Percentiles rank a stretch among this genome's conserved stretches.
Conservation (phyloP, 1,284 basidiomycete genomes). For the Ustilago cynodontis region DNA sequence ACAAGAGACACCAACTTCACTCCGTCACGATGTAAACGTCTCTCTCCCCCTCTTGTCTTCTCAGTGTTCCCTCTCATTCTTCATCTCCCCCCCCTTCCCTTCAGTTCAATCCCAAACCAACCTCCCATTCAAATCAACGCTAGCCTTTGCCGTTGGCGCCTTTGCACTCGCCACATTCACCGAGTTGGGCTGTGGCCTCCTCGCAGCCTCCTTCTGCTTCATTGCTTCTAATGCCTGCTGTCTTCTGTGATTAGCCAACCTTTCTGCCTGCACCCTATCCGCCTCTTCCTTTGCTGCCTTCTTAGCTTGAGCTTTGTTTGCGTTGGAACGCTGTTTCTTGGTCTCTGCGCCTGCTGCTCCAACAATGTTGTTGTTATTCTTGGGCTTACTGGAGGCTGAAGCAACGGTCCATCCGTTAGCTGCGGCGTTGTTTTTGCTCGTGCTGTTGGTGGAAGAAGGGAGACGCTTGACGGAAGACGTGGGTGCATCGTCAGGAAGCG, state of each 20-base stretch:
- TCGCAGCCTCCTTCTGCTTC: slow-evolving; percentile 25
- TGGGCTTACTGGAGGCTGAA: slow-evolving; percentile 10
- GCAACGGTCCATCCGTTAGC: slow-evolving; percentile 26
- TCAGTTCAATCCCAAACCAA: slow-evolving; percentile 50
- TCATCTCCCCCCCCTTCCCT: neutral
- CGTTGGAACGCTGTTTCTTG: slow-evolving; percentile 64
- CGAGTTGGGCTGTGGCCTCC: slow-evolving; percentile 23
- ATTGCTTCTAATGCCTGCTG: slow-evolving; percentile 44
- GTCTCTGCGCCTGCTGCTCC: slow-evolving; percentile 22
- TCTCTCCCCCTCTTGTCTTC: neutral
- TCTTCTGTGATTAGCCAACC: slow-evolving; percentile 54
- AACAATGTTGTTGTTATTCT: neutral
- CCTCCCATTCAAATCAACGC: slow-evolving; percentile 46
- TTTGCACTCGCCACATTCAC: slow-evolving; percentile 16
- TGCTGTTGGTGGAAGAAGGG: slow-evolving; percentile 11
- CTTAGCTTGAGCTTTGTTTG: slow-evolving; percentile 54
- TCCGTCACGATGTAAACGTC: neutral
- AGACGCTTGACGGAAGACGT: slow-evolving; percentile 29
- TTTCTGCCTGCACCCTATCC: slow-evolving; percentile 52
- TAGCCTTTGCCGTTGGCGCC: slow-evolving; percentile 33
- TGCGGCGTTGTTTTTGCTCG: neutral
- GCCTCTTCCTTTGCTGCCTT: slow-evolving; percentile 58
- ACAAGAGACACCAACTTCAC: neutral
- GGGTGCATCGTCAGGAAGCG: slow-evolving; percentile 46
- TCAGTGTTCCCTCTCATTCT: neutral